phyloP scores from a whole-genome alignment of 805 yeast species.

The Candida maris region DNA sequence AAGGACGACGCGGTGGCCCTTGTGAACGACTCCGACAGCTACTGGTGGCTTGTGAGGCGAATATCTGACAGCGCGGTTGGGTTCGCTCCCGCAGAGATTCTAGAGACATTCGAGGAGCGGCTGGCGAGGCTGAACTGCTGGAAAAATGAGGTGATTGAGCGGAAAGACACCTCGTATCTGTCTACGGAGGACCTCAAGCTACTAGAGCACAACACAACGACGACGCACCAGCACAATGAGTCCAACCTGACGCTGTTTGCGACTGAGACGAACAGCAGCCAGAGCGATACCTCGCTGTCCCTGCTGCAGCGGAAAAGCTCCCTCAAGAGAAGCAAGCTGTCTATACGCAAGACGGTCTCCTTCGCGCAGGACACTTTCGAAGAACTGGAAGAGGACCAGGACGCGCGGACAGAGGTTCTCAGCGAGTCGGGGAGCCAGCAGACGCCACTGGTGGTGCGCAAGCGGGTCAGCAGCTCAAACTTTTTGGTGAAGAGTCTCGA shows the following conservation, averaged over 20 bases:
- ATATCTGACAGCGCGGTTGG: slow-evolving; percentile 53
- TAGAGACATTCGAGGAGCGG: slow-evolving; percentile 89
- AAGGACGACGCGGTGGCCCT: slow-evolving; percentile 81
- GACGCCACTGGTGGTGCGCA: slow-evolving; percentile 18
- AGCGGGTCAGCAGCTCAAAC: slow-evolving; percentile 27
- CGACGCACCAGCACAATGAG: slow-evolving; percentile 12
- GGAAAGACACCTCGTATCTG: slow-evolving; percentile 22
- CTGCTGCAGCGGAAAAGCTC: slow-evolving; percentile 24
- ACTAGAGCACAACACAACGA: slow-evolving; percentile 21
- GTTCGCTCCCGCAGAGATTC: slow-evolving; percentile 93
- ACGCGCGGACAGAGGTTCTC: slow-evolving; percentile 36
- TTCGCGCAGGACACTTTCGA: slow-evolving; percentile 25
- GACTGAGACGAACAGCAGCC: slow-evolving; percentile 11
- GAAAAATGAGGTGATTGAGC: slow-evolving; percentile 74
- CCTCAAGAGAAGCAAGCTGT: slow-evolving; percentile 22
- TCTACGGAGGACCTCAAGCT: slow-evolving; percentile 25
- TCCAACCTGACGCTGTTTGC: slow-evolving; percentile 10
- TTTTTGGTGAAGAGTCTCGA: slow-evolving; percentile 33
- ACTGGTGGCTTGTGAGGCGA: slow-evolving; percentile 90
- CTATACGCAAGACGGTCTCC: slow-evolving; percentile 28
- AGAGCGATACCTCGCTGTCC: slow-evolving; percentile 20
- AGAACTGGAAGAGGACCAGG: slow-evolving; percentile 29
- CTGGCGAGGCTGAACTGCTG: slow-evolving; percentile 89
- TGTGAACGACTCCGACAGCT: slow-evolving; percentile 84
- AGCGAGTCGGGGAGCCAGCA: slow-evolving; percentile 39